Conservation (phyloP, 2,329 filamentous ascomycete genomes). For the Cordyceps fumosorosea region DNA sequence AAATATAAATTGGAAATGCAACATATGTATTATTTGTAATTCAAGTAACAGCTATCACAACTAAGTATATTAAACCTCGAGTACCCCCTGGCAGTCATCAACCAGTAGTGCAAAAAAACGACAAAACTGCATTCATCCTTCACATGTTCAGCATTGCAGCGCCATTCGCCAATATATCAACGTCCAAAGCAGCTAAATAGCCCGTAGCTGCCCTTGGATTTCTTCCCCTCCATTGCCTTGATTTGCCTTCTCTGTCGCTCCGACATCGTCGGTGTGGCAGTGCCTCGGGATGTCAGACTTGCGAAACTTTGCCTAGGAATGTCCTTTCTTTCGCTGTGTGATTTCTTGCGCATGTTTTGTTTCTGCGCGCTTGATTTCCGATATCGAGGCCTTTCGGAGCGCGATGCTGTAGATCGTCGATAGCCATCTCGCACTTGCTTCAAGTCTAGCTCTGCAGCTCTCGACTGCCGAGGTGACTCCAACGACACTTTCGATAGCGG, state of each 20-base stretch:
- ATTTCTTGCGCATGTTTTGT: not conserved
- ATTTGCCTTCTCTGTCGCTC: not conserved
- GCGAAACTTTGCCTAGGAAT: not conserved
- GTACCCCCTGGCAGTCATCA: not conserved
- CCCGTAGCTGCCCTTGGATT: not conserved
- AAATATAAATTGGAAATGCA: not conserved
- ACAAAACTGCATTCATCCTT: not conserved
- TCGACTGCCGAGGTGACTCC: not conserved
- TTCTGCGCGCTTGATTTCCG: not conserved
- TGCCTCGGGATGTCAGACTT: not conserved
- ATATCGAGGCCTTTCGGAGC: not conserved
- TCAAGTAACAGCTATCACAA: not conserved
- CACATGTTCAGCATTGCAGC: not conserved
- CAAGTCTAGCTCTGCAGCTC: not conserved
- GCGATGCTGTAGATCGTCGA: not conserved
- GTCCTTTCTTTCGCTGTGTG: not conserved
- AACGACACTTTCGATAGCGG: not conserved
- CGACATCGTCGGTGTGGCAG: not conserved
- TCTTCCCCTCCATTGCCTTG: not conserved
- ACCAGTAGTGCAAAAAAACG: not conserved
- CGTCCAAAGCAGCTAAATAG: constrained; percentile 5
- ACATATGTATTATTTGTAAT: not conserved
- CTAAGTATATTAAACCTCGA: not conserved
- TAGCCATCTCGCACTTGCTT: not conserved
- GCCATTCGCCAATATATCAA: not conserved